Evolutionary conservation across 1,284 basidiomycete species (phyloP), one percentile per base, ranked within the genome.

Genomic region (Ustilago sp.): DNA sequence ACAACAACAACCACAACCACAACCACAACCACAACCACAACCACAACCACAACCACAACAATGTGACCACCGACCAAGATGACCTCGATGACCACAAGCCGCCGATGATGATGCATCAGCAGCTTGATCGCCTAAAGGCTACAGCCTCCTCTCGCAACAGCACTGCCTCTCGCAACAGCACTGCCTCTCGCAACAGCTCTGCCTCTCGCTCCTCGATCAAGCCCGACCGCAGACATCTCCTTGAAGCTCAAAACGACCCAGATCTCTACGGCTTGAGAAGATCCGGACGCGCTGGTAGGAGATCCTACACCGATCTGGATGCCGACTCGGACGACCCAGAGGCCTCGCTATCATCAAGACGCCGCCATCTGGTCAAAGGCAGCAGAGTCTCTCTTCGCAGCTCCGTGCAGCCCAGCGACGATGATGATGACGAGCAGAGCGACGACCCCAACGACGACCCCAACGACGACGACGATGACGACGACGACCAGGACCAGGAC

Each of bases 401-500:
- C 60, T 79, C 80, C n/a, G 72, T 74, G 6, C 63, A 74, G 17
- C 63, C 64, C 45, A 63, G 63, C 45, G 68, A 66, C 53, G 85
- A 90, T 88, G 88, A 65, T 34, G 79, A 74, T 63, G 92, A 92
- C 82, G 23, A 28, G 23, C 23, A 28, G 23, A 28, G 23, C 23
- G 23, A 28, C 23, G 23, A 28, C 23, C 23, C 23, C 3, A 3
- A 28, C 45, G 61, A 61, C 45, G 68, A 65, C 52, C n/a, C n/a
- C n/a, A n/a, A n/a, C n/a, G 23, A 28, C 45, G 61, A 61, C 45
- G 68, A 65, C 52, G 85, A 92, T 41, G 89, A 91, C 38, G 92
- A 93, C 92, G 63, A 91, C 91, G 86, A 89, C 62, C 93, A 93
- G 81, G 88, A 87, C 23, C 76, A 77, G 23, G 68, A 75, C 36